Conservation (phyloP, 2,329 filamentous ascomycete species). For the Pseudocercospora vitis region DNA sequence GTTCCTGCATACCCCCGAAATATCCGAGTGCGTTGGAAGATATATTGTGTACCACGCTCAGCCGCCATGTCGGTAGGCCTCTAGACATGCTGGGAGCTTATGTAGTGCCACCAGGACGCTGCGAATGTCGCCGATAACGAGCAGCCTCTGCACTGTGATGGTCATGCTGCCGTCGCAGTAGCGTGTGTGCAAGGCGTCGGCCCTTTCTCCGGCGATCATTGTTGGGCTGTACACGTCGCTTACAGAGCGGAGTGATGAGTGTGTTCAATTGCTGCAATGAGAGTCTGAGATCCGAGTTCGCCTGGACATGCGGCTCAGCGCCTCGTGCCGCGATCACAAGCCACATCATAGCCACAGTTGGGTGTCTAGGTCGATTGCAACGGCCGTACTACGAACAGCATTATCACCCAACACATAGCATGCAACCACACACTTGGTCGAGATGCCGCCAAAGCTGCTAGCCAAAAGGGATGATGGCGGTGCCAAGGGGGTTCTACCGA, state of each 20-base stretch:
- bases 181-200: too few species aligned
- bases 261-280: too few species aligned
- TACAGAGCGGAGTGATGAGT: too few species aligned
- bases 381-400: background rate
- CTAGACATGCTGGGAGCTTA: too few species aligned
- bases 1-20: background rate
- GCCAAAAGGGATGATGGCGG: slow-evolving; percentile 31
- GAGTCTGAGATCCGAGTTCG: background rate
- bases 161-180: background rate
- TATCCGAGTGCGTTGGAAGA: background rate
- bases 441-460: slow-evolving; percentile 38
- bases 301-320: background rate
- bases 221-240: too few species aligned
- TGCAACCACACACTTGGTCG: background rate
- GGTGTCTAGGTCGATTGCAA: background rate
- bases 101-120: background rate
- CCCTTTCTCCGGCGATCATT: too few species aligned
- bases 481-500: slow-evolving; percentile 32
- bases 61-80: background rate
- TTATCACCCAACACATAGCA: background rate
- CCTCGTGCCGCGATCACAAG: background rate
- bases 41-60: background rate
- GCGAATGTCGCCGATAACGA: background rate
- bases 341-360: background rate
- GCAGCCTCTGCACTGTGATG: background rate